Conservation (phyloP, 192 early-diverging fungal genomes). For the Coemansia sp. region DNA sequence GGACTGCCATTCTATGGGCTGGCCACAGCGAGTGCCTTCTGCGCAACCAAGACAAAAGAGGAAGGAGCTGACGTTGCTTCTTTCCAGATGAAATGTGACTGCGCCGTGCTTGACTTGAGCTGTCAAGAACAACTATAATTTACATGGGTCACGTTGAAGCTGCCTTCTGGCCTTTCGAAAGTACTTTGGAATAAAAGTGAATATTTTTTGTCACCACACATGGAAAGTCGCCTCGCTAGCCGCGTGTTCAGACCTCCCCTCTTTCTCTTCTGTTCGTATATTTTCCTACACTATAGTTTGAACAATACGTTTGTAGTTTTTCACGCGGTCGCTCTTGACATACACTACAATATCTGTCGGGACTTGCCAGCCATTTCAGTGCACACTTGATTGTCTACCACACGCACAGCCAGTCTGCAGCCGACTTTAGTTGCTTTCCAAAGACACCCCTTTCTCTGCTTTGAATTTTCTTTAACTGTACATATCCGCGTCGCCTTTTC, state of each 20-base stretch:
- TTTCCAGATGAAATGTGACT: background rate
- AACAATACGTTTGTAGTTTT: background rate
- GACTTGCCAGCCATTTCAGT: too few relatives aligned
- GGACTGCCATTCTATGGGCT: too few relatives aligned
- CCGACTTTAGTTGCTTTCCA: background rate
- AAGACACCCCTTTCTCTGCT: background rate
- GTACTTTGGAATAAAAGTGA: background rate
- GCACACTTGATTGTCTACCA: too few relatives aligned
- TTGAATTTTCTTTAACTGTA: background rate
- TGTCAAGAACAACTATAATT: too few relatives aligned
- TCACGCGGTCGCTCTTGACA: background rate
- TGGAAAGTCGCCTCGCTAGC: background rate
- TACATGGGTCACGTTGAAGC: too few relatives aligned
- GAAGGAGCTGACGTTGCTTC: too few relatives aligned
- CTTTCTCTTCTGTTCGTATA: background rate
- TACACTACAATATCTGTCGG: too few relatives aligned
- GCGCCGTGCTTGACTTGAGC: background rate
- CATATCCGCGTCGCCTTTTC: background rate
- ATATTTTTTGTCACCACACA: background rate
- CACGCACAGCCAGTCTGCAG: background rate
- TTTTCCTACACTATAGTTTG: conserved; percentile 2
- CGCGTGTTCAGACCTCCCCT: background rate
- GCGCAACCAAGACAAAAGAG: too few relatives aligned
- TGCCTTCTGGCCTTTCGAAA: background rate
- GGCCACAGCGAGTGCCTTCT: too few relatives aligned